These are phyloP conservation scores for Aspergillus panamensis DNA, from an alignment of 495 filamentous ascomycete genomes.

Conservation along the genomic window DNA sequence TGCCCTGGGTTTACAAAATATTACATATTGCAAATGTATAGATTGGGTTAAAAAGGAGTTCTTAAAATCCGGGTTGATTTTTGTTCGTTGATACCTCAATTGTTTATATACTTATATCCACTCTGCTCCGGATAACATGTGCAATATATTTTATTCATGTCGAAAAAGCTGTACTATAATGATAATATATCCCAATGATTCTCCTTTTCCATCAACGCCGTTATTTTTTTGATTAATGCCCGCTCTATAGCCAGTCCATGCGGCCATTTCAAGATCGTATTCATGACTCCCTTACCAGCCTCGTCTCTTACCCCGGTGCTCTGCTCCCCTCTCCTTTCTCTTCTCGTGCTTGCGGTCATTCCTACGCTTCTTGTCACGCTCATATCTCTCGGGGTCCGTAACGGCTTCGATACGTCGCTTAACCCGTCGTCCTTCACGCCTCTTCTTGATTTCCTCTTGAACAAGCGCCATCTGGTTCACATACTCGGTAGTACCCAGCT, in stretches of 20 bases:
- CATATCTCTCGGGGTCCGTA: conserved; percentile 71
- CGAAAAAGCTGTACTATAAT: conserved; percentile 24
- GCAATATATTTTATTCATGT: conserved; percentile 17
- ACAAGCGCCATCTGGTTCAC: conserved; percentile 64
- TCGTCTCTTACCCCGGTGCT: conserved; percentile 65
- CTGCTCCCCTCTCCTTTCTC: conserved; percentile 69
- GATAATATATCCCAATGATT: conserved; percentile 4
- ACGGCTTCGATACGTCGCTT: conserved; percentile 89
- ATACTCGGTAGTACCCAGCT: conserved; percentile 77
- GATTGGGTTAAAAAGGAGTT: no score
- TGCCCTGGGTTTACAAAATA: neutral
- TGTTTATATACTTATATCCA: conserved; percentile 13
- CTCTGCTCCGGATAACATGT: conserved; percentile 18
- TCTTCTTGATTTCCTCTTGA: conserved; percentile 61
- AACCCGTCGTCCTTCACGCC: conserved; percentile 65
- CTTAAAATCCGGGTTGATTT: conserved; percentile 4
- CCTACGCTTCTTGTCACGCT: conserved; percentile 76
- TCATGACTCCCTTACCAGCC: conserved; percentile 52
- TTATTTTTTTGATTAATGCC: conserved; percentile 2
- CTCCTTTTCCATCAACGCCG: conserved; percentile 17
- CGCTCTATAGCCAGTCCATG: conserved; percentile 8
- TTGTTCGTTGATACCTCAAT: conserved; percentile 18
- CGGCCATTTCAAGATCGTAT: neutral
- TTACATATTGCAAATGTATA: neutral
- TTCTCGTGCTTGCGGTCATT: conserved; percentile 79